A percentile compares a stretch with the other conserved stretches of the same genome.
Conservation (phyloP, 306 rosid species). For the Malus sieversii region DNA sequence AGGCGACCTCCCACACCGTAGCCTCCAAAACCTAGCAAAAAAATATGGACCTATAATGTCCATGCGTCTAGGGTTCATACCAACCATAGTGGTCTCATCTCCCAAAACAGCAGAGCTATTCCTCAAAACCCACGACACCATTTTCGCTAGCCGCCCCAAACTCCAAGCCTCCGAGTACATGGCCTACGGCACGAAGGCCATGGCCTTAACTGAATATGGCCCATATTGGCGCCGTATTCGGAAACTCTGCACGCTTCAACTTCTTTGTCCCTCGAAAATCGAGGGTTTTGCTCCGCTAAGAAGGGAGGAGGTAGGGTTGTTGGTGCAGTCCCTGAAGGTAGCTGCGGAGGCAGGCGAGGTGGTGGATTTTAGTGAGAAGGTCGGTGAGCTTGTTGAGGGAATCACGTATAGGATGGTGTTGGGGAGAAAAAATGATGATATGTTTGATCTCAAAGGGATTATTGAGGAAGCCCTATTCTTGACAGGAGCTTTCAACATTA, state of each 20-base stretch:
- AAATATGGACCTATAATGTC: constrained; percentile 44
- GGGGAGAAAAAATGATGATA: neutral
- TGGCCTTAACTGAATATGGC: neutral
- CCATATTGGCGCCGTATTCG: constrained; percentile 29
- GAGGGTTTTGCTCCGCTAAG: neutral
- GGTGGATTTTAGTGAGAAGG: neutral
- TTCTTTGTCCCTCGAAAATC: neutral
- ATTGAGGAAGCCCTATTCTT: neutral
- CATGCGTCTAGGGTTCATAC: constrained; percentile 28
- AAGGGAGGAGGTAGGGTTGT: neutral
- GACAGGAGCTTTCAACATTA: constrained; percentile 23
- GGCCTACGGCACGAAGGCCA: constrained; percentile 14
- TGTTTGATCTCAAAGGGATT: constrained; percentile 22
- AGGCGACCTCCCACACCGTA: constrained; percentile 8
- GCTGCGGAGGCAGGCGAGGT: constrained; percentile 2
- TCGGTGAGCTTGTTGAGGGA: constrained; percentile 14
- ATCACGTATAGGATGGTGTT: neutral
- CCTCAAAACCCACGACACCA: neutral
- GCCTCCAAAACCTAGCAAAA: constrained; percentile 33
- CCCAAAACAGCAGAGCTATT: neutral
- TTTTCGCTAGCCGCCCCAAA: neutral
- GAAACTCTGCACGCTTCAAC: constrained; percentile 17
- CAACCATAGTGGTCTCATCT: constrained; percentile 19
- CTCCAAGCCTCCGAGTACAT: constrained; percentile 1
- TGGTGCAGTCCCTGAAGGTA: neutral